These are phyloP conservation scores for Aspergillus incahuasiensis DNA, from an alignment of 495 filamentous ascomycete genomes.

Conservation along the genomic window DNA sequence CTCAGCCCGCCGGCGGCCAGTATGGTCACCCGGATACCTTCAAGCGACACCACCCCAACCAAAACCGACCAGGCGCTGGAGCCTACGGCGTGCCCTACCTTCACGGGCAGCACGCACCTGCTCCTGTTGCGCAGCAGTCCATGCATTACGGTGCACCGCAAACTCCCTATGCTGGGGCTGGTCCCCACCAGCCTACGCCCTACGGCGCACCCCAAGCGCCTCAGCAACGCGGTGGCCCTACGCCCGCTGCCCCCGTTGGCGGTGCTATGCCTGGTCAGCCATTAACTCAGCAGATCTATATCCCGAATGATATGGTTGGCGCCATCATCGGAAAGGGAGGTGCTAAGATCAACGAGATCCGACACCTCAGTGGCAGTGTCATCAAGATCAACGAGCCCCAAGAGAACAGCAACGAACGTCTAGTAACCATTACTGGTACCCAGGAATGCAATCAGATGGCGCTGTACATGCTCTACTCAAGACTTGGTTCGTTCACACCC, in stretches of 20 bases:
- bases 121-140: slow-evolving; percentile 56
- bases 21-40: slow-evolving; percentile 89
- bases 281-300: slow-evolving; percentile 96
- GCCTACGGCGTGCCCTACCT: slow-evolving; percentile 68
- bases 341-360: slow-evolving; percentile 98
- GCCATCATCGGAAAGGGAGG: slow-evolving; percentile 99
- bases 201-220: slow-evolving; percentile 57
- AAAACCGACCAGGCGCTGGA: slow-evolving; percentile 60
- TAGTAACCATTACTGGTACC: slow-evolving; percentile 96
- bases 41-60: slow-evolving; percentile 60
- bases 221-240: slow-evolving; percentile 48
- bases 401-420: slow-evolving; percentile 95
- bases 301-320: slow-evolving; percentile 99
- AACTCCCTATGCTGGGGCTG: slow-evolving; percentile 63
- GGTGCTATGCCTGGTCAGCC: slow-evolving; percentile 77
- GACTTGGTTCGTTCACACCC: slow-evolving; percentile 71
- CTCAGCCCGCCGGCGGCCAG: slow-evolving; percentile 84
- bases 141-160: slow-evolving; percentile 72
- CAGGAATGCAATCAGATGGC: slow-evolving; percentile 99
- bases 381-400: slow-evolving; percentile 99
- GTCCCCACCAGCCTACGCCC: slow-evolving; percentile 70
- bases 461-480: slow-evolving; percentile 94
- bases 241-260: slow-evolving; percentile 62
- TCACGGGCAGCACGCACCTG: slow-evolving; percentile 58
- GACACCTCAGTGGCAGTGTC: slow-evolving; percentile 92